Base-by-base conservation (phyloP, 495 filamentous ascomycete genomes). In the Daldinia concentrica region DNA sequence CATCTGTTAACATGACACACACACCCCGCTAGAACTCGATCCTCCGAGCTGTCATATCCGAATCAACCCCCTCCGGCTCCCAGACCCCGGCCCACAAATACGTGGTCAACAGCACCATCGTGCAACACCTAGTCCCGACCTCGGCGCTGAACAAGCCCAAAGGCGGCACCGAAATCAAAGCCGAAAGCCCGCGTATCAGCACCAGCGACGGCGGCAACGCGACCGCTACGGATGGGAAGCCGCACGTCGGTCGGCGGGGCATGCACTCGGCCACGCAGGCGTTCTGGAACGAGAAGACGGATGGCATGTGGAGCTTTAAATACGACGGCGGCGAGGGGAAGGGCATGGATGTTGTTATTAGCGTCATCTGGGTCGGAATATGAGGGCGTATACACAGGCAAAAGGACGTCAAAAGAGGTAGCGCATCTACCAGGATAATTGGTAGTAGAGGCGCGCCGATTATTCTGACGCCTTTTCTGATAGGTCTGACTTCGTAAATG, bases 281-380 rank as follows among this genome's bases (percentile, higher is more conserved):
- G 2, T 99, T 91, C 84, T 99, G 95, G 95, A 95, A 98, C 78
- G 93, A 95, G 75, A 94, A 96, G 84, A 93, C 89, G 64, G 95
- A 99, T 76, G 95, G 95, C 58, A 97, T 96, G 91, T 99, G 93
- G 93, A 97, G 90, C 77, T 96, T 90, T 84, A 98, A 99, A 84
- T 97, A 92, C 78, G 91, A 94, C 73, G 92, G 88, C 60, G 91
- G 88, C 22, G 92, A 93, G 81, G 87, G 82, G 77, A 91, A 88
- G 84, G 95, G 95, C 8, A 85, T 99, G 80, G 95, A 98, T 79
- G 90, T 97, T 58, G 93, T 99, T 62, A 86, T 99, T 58, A 93
- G 89, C 78, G 85, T 99, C 65, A 92, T 95, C 52, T 99, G 95
- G 95, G 92, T 98, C 64, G 83, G 85, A 41, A 80, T 89, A 76